These are phyloP conservation scores for Quercus engelmannii DNA, from an alignment of 306 rosid species.

Conservation along the genomic window DNA sequence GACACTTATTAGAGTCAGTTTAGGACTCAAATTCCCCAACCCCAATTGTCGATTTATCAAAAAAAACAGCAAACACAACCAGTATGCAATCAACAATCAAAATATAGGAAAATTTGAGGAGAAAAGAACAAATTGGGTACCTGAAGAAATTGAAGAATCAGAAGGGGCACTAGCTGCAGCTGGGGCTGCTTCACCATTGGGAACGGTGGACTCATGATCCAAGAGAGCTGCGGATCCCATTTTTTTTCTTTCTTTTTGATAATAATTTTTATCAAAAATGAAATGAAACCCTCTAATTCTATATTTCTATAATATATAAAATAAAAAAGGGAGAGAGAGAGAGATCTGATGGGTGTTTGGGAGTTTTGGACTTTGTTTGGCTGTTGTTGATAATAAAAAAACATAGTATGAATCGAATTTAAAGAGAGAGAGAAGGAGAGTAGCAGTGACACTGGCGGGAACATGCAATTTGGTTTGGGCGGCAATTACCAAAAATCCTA, in stretches of 20 bases:
- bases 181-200: neutral
- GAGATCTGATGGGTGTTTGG: neutral
- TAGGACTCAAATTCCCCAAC: too few species aligned
- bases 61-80: neutral
- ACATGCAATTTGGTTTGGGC: neutral
- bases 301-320: neutral
- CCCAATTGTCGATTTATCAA: too few species aligned
- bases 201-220: neutral
- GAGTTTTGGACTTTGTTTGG: neutral
- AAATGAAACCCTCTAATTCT: too few species aligned
- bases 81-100: neutral
- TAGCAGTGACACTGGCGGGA: neutral
- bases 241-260: neutral
- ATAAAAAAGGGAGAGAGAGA: neutral
- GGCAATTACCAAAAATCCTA: neutral
- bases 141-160: neutral
- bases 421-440: neutral
- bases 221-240: conserved; percentile 23
- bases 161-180: neutral
- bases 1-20: too few species aligned
- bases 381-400: neutral
- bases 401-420: neutral
- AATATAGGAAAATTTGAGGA: neutral
- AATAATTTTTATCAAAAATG: too few species aligned
- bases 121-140: conserved; percentile 13